A percentile compares a stretch with the other conserved stretches of the same genome.
Evolutionary conservation across 179 eudicot species (phyloP).

Genomic region (Heliamphora pulchella): DNA sequence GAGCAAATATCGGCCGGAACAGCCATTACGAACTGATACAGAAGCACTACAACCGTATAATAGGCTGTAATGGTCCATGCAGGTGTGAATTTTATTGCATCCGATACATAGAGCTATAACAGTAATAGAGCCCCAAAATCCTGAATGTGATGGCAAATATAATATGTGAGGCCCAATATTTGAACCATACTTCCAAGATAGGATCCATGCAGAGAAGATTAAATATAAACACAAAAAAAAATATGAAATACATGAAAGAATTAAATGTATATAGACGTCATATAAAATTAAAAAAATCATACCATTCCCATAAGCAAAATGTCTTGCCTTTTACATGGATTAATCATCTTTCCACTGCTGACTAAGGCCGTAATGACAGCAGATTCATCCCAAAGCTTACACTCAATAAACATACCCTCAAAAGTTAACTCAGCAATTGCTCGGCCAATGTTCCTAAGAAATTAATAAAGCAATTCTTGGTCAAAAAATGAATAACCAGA

Average conservation of each 20-base stretch:
- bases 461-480: not conserved
- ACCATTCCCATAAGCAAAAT: slow-evolving; percentile 54
- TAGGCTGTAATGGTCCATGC: too few relatives aligned
- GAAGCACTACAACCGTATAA: too few relatives aligned
- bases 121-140: too few relatives aligned
- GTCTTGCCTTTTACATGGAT: slow-evolving; percentile 38
- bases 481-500: not conserved
- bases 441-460: slow-evolving; percentile 38
- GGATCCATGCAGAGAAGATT: not conserved
- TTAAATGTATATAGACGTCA: not conserved
- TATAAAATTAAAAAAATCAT: slow-evolving; percentile 11
- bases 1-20: too few relatives aligned
- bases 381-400: slow-evolving; percentile 66
- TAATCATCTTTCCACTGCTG: slow-evolving; percentile 44
- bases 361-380: slow-evolving; percentile 41
- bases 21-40: too few relatives aligned
- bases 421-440: slow-evolving; percentile 52
- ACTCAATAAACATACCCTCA: slow-evolving; percentile 36
- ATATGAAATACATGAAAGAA: not conserved
- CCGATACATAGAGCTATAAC: too few relatives aligned
- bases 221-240: not conserved
- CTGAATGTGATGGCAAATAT: too few relatives aligned
- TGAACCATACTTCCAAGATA: not conserved
- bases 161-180: too few relatives aligned
- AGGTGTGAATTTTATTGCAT: too few relatives aligned